Percentiles rank a stretch among this genome's conserved stretches.
These are phyloP conservation scores for Diplotaxis tenuifolia DNA, from an alignment of 345 rosid species.

Conservation along the genomic window DNA sequence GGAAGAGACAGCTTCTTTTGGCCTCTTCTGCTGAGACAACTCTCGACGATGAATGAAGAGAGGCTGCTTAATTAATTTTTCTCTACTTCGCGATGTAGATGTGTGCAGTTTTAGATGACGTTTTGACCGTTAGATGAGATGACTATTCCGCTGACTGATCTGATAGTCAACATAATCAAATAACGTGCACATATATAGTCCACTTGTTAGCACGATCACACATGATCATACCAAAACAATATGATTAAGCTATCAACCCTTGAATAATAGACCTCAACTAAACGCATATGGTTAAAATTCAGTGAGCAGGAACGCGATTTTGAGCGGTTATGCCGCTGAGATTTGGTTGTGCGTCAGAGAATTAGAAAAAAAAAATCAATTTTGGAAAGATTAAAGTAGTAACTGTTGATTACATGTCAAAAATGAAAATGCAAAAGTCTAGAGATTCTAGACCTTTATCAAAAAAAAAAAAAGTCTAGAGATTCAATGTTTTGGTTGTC, in stretches of 20 bases:
- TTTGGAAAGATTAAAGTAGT: background rate
- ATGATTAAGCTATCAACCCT: conserved; percentile 23
- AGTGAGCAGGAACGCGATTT: background rate
- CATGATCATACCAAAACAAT: background rate
- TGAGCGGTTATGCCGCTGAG: background rate
- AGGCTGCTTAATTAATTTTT: conserved; percentile 11
- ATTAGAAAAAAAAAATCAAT: background rate
- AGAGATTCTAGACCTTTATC: conserved; percentile 34
- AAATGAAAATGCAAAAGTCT: conserved; percentile 5
- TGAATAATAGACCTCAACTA: background rate
- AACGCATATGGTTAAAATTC: background rate
- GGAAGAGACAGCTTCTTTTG: conserved; percentile 12
- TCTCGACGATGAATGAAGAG: conserved; percentile 11
- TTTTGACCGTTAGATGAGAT: conserved; percentile 9
- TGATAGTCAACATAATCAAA: conserved; percentile 3
- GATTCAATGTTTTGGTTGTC: conserved; percentile 46
- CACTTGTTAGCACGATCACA: conserved; percentile 31
- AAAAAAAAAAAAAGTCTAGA: background rate
- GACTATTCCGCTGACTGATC: conserved; percentile 6
- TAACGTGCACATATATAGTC: background rate
- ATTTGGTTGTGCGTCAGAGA: background rate
- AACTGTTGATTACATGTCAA: conserved; percentile 6
- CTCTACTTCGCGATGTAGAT: conserved; percentile 26
- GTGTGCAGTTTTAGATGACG: background rate
- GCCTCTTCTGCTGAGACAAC: conserved; percentile 27